phyloP scores from a whole-genome alignment of 176 grass and related monocot genomes.

The Paspalum notatum region DNA sequence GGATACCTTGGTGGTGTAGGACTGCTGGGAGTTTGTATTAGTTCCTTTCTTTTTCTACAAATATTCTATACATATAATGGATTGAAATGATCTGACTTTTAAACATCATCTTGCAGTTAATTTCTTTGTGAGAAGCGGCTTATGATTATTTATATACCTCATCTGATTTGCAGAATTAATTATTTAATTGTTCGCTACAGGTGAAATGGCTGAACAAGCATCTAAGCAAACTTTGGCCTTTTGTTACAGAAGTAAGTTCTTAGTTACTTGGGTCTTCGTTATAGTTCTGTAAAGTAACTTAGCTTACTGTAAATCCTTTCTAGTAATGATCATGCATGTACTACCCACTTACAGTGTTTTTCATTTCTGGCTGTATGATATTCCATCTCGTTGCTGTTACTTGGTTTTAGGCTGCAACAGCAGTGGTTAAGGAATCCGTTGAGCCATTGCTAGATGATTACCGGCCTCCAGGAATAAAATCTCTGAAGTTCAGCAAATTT shows the following conservation, averaged over 20 bases:
- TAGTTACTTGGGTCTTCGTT: slow-evolving; percentile 5
- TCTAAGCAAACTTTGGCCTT: slow-evolving; percentile 94
- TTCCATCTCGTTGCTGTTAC: slow-evolving; percentile 32
- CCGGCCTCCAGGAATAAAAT: slow-evolving; percentile 90
- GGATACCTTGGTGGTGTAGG: not conserved
- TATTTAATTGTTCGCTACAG: slow-evolving; percentile 51
- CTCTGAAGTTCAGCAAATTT: slow-evolving; percentile 96
- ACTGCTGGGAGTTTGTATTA: not conserved
- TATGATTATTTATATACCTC: slow-evolving; percentile 22
- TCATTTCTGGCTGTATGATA: not conserved
- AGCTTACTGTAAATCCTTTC: slow-evolving; percentile 19
- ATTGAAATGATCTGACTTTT: not conserved
- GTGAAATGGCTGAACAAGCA: slow-evolving; percentile 99
- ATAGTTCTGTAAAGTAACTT: slow-evolving; percentile 23
- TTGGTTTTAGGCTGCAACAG: slow-evolving; percentile 68
- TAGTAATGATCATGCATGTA: slow-evolving; percentile 4
- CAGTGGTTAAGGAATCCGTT: slow-evolving; percentile 79
- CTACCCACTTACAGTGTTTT: slow-evolving; percentile 24
- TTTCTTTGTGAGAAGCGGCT: slow-evolving; percentile 10
- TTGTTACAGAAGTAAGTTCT: slow-evolving; percentile 64
- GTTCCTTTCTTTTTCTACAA: slow-evolving; percentile 11
- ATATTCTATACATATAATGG: slow-evolving; percentile 9
- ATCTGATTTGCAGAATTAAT: not conserved
- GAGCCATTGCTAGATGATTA: slow-evolving; percentile 98
- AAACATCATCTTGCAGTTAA: not conserved